These are phyloP conservation scores for Pyrenochaeta sp. DNA, from an alignment of 2,329 filamentous ascomycete genomes.

Conservation along the genomic window DNA sequence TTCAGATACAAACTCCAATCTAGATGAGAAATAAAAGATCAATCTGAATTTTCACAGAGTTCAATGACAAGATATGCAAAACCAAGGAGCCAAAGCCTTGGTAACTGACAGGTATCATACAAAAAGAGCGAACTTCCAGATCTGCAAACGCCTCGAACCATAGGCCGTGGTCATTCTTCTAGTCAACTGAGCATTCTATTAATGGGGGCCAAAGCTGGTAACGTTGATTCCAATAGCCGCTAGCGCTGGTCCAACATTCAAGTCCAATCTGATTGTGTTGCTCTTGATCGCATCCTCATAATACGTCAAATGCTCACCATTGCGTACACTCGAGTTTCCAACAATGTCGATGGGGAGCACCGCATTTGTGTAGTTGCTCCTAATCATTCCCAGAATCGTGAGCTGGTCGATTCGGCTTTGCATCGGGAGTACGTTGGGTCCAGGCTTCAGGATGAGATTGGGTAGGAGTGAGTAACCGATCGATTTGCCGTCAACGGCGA, in stretches of 20 bases:
- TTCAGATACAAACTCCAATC: no score
- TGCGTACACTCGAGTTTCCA: conserved; percentile 62
- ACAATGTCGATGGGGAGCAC: conserved; percentile 64
- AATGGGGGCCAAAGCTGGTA: conserved; percentile 16
- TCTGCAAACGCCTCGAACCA: background rate
- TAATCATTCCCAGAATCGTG: conserved; percentile 57
- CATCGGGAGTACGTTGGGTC: conserved; percentile 64
- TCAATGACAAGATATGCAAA: background rate
- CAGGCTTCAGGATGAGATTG: conserved; percentile 67
- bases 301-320: conserved; percentile 63
- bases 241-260: conserved; percentile 54
- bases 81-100: background rate
- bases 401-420: conserved; percentile 63
- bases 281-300: conserved; percentile 64
- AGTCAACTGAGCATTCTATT: background rate
- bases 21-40: no score
- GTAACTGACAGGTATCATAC: conserved; percentile 3
- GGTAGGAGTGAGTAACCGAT: conserved; percentile 67
- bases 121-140: background rate
- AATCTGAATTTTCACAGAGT: no score
- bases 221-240: conserved; percentile 36
- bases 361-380: conserved; percentile 61
- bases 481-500: conserved; percentile 60
- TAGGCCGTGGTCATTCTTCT: background rate
- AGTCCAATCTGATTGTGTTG: conserved; percentile 61